Evolutionary conservation across 2,329 filamentous ascomycete species (phyloP).

Genomic region (Paraphoma chrysanthemicola): DNA sequence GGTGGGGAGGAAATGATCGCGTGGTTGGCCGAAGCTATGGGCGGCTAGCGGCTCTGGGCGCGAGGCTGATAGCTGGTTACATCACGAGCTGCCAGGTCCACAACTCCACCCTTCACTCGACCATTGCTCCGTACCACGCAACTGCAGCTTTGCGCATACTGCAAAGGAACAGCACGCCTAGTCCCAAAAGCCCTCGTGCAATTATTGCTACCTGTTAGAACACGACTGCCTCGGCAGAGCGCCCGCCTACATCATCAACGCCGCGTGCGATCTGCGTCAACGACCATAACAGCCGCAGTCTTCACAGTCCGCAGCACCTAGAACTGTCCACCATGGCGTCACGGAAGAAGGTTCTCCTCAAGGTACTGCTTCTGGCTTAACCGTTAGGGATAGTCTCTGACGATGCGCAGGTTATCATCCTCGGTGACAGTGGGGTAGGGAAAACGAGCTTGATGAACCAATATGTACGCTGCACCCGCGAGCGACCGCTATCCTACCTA

Average conservation of each 20-base stretch:
- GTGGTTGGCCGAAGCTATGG: slow-evolving; percentile 2
- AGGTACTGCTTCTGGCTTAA: slow-evolving; percentile 61
- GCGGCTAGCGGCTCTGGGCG: slow-evolving; percentile 4
- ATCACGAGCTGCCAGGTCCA: slow-evolving; percentile 3
- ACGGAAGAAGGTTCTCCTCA: slow-evolving; percentile 85
- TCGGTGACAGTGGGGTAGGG: slow-evolving; percentile 97
- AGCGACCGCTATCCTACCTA: not conserved
- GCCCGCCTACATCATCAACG: not conserved
- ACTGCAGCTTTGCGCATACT: too few species aligned
- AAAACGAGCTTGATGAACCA: slow-evolving; percentile 99
- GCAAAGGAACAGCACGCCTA: not conserved
- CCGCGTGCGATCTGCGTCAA: slow-evolving; percentile 1
- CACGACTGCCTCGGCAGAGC: not conserved
- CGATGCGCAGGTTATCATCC: slow-evolving; percentile 83
- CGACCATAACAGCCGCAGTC: slow-evolving; percentile 6
- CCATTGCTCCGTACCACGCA: not conserved
- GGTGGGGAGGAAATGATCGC: not conserved
- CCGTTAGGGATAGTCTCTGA: slow-evolving; percentile 14
- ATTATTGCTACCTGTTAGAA: not conserved
- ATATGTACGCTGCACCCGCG: slow-evolving; percentile 76
- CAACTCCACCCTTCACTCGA: not conserved
- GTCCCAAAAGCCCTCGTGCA: not conserved
- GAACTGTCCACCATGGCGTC: slow-evolving; percentile 37
- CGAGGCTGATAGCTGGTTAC: slow-evolving; percentile 8
- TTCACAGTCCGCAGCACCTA: slow-evolving; percentile 10